A percentile compares a stretch with the other conserved stretches of the same genome.
These are phyloP conservation scores for Marchantia paleacea DNA, from an alignment of 225 moss, liverwort and hornwort genomes.

Conservation along the genomic window DNA sequence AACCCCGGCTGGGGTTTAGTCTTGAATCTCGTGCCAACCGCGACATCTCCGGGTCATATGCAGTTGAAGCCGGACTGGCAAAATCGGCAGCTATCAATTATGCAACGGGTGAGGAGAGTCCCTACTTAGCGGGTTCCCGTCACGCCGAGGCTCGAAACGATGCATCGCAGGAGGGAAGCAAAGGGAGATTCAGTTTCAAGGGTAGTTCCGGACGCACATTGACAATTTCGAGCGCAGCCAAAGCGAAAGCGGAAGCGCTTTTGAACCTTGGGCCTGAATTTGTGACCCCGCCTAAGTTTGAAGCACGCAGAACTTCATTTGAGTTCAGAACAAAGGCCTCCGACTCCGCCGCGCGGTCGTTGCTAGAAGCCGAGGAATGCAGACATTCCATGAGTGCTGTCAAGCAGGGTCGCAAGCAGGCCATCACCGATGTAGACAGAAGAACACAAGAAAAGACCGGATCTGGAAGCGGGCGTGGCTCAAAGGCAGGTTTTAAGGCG, in stretches of 20 bases:
- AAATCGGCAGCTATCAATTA: not conserved
- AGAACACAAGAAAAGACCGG: not conserved
- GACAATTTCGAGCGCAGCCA: slow-evolving; percentile 14
- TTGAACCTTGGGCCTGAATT: slow-evolving; percentile 5
- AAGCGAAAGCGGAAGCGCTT: slow-evolving; percentile 19
- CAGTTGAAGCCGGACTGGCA: not conserved
- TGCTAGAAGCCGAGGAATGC: not conserved
- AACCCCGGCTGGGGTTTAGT: not conserved
- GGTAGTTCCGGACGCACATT: slow-evolving; percentile 18
- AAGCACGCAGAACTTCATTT: not conserved
- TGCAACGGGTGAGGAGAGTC: not conserved
- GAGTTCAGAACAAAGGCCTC: not conserved
- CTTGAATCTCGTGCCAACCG: not conserved
- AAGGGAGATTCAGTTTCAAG: slow-evolving; percentile 3
- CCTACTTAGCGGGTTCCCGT: not conserved
- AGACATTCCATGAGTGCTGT: not conserved
- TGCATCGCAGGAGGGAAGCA: not conserved
- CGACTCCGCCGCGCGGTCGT: not conserved
- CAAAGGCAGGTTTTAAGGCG: slow-evolving; percentile 15
- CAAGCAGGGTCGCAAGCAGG: not conserved
- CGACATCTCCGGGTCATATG: not conserved
- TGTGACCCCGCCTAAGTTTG: not conserved
- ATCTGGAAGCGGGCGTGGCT: not conserved
- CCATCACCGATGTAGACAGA: not conserved
- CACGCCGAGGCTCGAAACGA: not conserved